Evolutionary conservation across 83 land plant species (phyloP), one percentile per base, ranked within the genome.

Genomic region (Larix sibirica): DNA sequence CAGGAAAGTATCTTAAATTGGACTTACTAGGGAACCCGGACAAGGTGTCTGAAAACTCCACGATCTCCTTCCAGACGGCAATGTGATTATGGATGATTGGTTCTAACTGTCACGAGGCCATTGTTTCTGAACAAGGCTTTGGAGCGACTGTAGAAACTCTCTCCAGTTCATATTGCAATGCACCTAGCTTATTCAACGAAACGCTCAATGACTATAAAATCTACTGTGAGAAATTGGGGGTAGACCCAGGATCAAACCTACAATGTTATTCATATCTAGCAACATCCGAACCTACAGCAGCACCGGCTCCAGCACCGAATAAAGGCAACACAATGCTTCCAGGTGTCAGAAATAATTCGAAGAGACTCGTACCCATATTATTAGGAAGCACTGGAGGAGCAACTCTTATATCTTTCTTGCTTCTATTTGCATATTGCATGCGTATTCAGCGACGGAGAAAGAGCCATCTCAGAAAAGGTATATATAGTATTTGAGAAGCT

Each of bases 1-100:
- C 85, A 24, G 81, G 88, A 4, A 24, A 14, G 14, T 85, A 85
- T 1, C 18, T 86, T 20, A 62, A 44, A 4, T 36, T 65, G 76
- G 87, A 83, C 60, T 47, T 62, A 40, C 8, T 86, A 70, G 58
- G 47, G 64, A 69, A 83, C 36, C 86, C 83, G 1, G 86, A 86
- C 13, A 54, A 79, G 38, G 28, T 86, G 71, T 26, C 76, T 21
- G 28, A 33, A 71, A 75, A 84, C 74, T 68, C 40, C 40, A 33
- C 28, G 1, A 31, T 62, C 33, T 80, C 77, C 7, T 83, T 79
- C 26, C 31, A 68, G 82, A 79, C 79, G 78, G 47, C 79, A 23
- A 26, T 81, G 6, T 81, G 42, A 76, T 62, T 16, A 16, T 81
- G 16, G 82, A 0, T 12, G 26, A 59, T 42, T 7, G 58, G 10